These are phyloP conservation scores for Penicillium sp. DNA, from an alignment of 2,329 filamentous ascomycete genomes.

Conservation along the genomic window DNA sequence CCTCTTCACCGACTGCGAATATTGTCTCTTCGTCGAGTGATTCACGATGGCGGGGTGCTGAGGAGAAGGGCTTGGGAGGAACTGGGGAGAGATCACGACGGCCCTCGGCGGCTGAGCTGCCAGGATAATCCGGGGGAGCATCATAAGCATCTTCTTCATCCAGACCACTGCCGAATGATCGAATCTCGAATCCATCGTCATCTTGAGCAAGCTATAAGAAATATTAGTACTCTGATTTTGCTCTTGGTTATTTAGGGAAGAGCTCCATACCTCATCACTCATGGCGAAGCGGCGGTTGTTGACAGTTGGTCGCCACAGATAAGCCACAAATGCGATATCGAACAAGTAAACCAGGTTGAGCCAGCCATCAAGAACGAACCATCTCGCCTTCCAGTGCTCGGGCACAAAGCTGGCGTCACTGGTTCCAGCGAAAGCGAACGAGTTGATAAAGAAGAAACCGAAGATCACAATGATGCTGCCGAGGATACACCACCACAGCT, in stretches of 20 bases:
- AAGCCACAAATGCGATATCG: constrained; percentile 89
- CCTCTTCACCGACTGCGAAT: constrained; percentile 78
- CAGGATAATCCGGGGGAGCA: constrained; percentile 33
- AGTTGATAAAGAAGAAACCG: constrained; percentile 98
- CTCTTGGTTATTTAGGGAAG: background rate
- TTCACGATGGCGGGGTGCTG: constrained; percentile 53
- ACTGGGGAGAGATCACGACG: constrained; percentile 41
- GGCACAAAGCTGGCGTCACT: constrained; percentile 87
- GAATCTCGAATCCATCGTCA: constrained; percentile 96
- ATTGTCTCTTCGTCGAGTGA: constrained; percentile 88
- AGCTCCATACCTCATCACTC: constrained; percentile 75
- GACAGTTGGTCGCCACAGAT: constrained; percentile 92
- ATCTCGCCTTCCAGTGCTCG: constrained; percentile 93
- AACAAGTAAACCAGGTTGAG: constrained; percentile 93
- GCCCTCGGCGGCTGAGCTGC: constrained; percentile 30
- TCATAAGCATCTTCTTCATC: constrained; percentile 59
- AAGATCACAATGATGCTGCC: constrained; percentile 93
- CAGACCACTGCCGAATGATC: constrained; percentile 75
- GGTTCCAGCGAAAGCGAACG: constrained; percentile 85
- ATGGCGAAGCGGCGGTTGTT: constrained; percentile 98
- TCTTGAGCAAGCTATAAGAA: constrained; percentile 76
- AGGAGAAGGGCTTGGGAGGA: constrained; percentile 52
- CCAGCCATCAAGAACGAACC: constrained; percentile 98
- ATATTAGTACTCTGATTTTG: constrained; percentile 29
- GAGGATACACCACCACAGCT: constrained; percentile 97